A percentile compares a stretch with the other conserved stretches of the same genome.
These are phyloP conservation scores for Arxiozyma bovina DNA, from an alignment of 1,139 yeast species.

Conservation along the genomic window DNA sequence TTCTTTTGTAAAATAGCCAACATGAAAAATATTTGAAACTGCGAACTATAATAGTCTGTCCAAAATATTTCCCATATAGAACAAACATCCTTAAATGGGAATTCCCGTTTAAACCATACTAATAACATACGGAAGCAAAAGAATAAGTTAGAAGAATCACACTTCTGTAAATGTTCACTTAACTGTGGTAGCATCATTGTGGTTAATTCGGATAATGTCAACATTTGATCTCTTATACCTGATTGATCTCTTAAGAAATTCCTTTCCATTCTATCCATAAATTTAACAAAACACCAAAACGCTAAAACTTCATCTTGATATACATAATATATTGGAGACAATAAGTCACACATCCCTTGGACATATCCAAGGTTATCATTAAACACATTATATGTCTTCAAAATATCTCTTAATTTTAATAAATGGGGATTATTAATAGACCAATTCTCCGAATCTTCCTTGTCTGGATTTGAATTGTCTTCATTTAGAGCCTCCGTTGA, in stretches of 20 bases:
- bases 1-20: conserved; percentile 81
- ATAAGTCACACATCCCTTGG: conserved; percentile 93
- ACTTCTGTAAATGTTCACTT: conserved; percentile 71
- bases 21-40: conserved; percentile 80
- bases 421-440: conserved; percentile 62
- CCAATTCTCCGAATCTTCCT: conserved; percentile 45
- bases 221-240: conserved; percentile 87
- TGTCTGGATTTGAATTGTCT: conserved; percentile 38
- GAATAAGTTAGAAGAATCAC: conserved; percentile 83
- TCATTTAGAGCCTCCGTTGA: conserved; percentile 27
- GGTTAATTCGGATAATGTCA: conserved; percentile 69
- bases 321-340: conserved; percentile 76
- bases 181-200: conserved; percentile 83
- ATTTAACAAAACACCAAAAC: conserved; percentile 81
- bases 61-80: conserved; percentile 85
- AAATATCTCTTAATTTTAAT: conserved; percentile 61
- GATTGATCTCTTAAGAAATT: conserved; percentile 85
- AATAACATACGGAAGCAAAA: conserved; percentile 90
- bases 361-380: conserved; percentile 85
- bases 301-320: conserved; percentile 71
- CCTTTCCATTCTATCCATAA: conserved; percentile 94
- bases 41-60: conserved; percentile 80
- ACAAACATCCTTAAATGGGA: conserved; percentile 69
- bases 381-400: conserved; percentile 77
- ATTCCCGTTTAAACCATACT: conserved; percentile 93